These are phyloP conservation scores for Xylaria sp. DNA, from an alignment of 2,329 filamentous ascomycete genomes.

Conservation along the genomic window DNA sequence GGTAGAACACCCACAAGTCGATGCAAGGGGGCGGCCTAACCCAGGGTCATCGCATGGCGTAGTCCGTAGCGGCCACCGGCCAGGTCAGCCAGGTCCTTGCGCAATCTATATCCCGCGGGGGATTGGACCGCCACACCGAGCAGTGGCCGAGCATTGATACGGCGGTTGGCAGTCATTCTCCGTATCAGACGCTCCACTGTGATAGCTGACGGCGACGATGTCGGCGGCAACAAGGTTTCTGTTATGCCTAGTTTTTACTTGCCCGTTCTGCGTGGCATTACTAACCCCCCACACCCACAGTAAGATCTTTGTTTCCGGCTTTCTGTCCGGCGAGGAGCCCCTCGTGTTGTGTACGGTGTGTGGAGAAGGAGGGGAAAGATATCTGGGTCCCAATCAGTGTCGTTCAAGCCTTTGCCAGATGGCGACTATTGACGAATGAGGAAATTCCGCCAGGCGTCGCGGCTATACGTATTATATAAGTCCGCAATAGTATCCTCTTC, in stretches of 20 bases:
- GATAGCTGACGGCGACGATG: conserved; percentile 18
- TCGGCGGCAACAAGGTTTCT: conserved; percentile 13
- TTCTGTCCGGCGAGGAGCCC: neutral
- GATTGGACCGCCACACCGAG: neutral
- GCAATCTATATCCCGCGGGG: neutral
- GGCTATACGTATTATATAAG: too few species aligned
- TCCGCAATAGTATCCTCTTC: too few species aligned
- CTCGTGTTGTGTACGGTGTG: neutral
- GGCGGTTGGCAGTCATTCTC: neutral
- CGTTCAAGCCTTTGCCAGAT: too few species aligned
- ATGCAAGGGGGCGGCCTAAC: conserved; percentile 1
- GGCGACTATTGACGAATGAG: conserved; percentile 3
- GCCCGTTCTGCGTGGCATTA: neutral
- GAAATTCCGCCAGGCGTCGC: conserved; percentile 11
- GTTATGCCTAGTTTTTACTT: neutral
- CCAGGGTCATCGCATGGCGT: neutral
- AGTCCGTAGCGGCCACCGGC: neutral
- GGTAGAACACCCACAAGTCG: neutral
- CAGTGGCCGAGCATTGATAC: neutral
- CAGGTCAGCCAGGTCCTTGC: neutral
- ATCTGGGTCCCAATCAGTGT: neutral
- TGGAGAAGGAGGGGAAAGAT: neutral
- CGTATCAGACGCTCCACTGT: neutral
- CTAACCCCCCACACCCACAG: too few species aligned
- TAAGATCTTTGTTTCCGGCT: neutral